These are phyloP conservation scores for Limnanthes douglasii DNA, from an alignment of 345 rosid species.

Conservation along the genomic window DNA sequence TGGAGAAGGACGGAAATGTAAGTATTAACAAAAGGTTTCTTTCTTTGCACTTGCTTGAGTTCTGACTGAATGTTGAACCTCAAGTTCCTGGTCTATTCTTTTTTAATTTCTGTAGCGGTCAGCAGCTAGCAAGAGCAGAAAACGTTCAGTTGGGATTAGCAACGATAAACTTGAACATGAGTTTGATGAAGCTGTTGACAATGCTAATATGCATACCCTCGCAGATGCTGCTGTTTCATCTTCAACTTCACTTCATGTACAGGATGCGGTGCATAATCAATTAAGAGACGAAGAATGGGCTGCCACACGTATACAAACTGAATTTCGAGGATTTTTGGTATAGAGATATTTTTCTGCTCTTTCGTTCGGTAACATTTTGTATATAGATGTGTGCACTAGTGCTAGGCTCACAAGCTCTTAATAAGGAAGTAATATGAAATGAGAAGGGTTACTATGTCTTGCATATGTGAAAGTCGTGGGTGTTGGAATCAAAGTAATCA, in stretches of 20 bases:
- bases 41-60: not conserved
- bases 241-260: conserved; percentile 33
- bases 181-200: conserved; percentile 20
- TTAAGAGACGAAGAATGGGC: conserved; percentile 43
- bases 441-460: too few species aligned
- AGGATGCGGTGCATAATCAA: conserved; percentile 29
- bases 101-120: conserved; percentile 23
- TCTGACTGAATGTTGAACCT: conserved; percentile 1
- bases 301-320: conserved; percentile 78
- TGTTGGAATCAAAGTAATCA: too few species aligned
- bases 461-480: too few species aligned
- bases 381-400: not conserved
- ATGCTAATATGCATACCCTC: conserved; percentile 18
- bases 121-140: conserved; percentile 42
- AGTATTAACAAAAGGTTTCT: conserved; percentile 8
- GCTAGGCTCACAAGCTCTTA: too few species aligned
- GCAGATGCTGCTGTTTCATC: conserved; percentile 35
- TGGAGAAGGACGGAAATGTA: conserved; percentile 54
- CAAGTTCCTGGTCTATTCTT: conserved; percentile 1
- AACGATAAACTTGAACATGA: conserved; percentile 35
- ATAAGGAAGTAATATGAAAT: too few species aligned
- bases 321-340: conserved; percentile 97
- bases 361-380: not conserved
- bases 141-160: conserved; percentile 46
- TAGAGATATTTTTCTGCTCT: conserved; percentile 1